These are phyloP conservation scores for Syzygium syzygioides DNA, from an alignment of 441 rosid species.

Conservation along the genomic window DNA sequence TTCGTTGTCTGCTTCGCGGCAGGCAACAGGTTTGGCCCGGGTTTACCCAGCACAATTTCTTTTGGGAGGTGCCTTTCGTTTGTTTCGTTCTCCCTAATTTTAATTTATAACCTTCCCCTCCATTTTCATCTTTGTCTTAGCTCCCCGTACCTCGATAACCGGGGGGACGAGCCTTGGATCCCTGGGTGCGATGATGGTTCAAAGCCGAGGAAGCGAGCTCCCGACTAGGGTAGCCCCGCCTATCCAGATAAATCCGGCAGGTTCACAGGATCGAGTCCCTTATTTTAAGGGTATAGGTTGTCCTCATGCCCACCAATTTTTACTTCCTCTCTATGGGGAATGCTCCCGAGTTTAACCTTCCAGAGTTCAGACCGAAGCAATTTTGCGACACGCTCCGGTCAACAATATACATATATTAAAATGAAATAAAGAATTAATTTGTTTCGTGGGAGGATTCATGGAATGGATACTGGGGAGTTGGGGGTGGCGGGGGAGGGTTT, in stretches of 20 bases:
- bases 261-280: too few species aligned
- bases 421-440: not conserved
- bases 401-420: too few species aligned
- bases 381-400: too few species aligned
- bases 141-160: not conserved
- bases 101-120: not conserved
- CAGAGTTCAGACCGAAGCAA: too few species aligned
- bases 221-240: rapidly evolving
- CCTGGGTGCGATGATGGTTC: too few species aligned
- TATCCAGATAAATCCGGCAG: too few species aligned
- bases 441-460: not conserved
- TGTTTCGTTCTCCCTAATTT: not conserved
- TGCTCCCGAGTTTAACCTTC: too few species aligned
- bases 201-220: too few species aligned
- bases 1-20: slow-evolving; percentile 57
- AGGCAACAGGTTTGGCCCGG: slow-evolving; percentile 60
- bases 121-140: not conserved
- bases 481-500: not conserved
- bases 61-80: not conserved
- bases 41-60: slow-evolving; percentile 48
- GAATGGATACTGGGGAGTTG: not conserved
- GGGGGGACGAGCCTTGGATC: too few species aligned
- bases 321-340: too few species aligned
- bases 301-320: too few species aligned
- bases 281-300: too few species aligned